Evolutionary conservation across 345 rosid species (phyloP).

Genomic region (Gossypium anomalum): DNA sequence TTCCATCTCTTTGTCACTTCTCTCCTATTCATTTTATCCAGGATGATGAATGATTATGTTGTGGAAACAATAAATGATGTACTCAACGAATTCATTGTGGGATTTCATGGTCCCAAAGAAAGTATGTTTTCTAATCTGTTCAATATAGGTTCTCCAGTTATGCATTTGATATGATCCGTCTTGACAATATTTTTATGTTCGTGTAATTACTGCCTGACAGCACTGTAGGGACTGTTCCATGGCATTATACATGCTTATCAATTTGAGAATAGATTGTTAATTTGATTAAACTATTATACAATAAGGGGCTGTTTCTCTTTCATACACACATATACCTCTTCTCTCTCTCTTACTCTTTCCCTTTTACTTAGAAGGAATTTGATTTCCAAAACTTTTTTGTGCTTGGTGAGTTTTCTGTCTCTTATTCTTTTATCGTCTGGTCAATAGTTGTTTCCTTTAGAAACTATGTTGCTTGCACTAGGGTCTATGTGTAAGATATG

Average conservation of each 20-base stretch:
- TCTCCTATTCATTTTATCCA: constrained; percentile 28
- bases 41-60: constrained; percentile 78
- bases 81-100: constrained; percentile 66
- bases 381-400: neutral
- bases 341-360: neutral
- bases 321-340: neutral
- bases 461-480: neutral
- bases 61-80: constrained; percentile 73
- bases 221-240: neutral
- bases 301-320: neutral
- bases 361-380: neutral
- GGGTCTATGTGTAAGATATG: neutral
- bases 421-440: constrained; percentile 5
- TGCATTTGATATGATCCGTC: neutral
- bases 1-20: constrained; percentile 5
- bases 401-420: constrained; percentile 1
- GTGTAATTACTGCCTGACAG: neutral
- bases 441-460: constrained; percentile 1
- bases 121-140: constrained; percentile 34
- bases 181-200: neutral
- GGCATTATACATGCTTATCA: neutral
- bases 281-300: neutral
- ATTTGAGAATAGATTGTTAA: neutral
- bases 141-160: neutral
- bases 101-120: constrained; percentile 72